These are phyloP conservation scores for Fusarium sp. DNA, from an alignment of 2,329 filamentous ascomycete genomes.

Conservation along the genomic window DNA sequence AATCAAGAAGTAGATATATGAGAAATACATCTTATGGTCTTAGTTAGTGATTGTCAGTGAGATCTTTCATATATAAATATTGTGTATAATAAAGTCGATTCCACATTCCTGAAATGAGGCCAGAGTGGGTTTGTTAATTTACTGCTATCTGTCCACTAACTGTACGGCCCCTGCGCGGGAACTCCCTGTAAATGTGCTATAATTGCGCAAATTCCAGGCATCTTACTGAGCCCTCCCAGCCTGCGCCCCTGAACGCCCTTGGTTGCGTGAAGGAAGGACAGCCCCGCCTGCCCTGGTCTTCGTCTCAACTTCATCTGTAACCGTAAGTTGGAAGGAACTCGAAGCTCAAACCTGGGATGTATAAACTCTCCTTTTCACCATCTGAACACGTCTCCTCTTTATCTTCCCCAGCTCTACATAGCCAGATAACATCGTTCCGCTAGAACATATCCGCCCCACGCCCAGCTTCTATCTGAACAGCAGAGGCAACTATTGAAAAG, in stretches of 20 bases:
- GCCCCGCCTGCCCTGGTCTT: neutral
- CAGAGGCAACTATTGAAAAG: slow-evolving; percentile 26
- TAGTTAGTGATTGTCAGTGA: too few species aligned
- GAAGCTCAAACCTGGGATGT: neutral
- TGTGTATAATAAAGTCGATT: neutral
- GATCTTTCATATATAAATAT: too few species aligned
- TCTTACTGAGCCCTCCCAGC: neutral
- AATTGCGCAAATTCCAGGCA: neutral
- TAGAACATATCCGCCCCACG: slow-evolving; percentile 3
- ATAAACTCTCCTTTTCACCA: neutral
- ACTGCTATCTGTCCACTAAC: neutral
- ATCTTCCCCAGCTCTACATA: neutral
- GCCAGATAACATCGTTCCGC: neutral
- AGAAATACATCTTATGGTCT: too few species aligned
- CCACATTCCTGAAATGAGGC: neutral
- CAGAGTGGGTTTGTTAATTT: neutral
- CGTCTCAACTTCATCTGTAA: slow-evolving; percentile 4
- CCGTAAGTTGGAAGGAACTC: slow-evolving; percentile 8
- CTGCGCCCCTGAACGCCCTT: neutral
- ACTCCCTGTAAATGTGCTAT: neutral
- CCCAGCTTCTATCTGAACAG: slow-evolving; percentile 6
- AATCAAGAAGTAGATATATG: neutral
- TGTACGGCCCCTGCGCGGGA: neutral
- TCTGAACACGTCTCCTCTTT: neutral
- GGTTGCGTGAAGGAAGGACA: neutral